Evolutionary conservation across 106 monocot genomes (phyloP).

Genomic region (Chionographis japonica): DNA sequence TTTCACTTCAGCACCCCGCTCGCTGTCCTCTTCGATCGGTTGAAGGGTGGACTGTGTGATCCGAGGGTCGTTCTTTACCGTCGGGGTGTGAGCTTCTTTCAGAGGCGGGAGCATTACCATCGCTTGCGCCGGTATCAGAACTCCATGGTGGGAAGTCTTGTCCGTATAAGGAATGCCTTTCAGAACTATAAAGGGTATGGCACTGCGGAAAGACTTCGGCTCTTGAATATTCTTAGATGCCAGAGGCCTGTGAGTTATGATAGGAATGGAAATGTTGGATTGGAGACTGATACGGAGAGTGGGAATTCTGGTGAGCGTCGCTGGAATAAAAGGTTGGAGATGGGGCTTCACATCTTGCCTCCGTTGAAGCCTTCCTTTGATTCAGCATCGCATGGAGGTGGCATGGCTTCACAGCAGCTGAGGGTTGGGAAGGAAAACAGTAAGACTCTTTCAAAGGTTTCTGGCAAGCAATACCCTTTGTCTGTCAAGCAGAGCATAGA

Average conservation of each 20-base stretch:
- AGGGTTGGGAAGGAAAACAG: conserved; percentile 22
- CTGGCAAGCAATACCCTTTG: conserved; percentile 8
- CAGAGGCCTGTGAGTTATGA: neutral
- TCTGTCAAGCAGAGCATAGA: conserved; percentile 2
- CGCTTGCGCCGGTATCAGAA: conserved; percentile 61
- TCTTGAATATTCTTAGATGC: conserved; percentile 34
- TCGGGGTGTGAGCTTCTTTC: conserved; percentile 43
- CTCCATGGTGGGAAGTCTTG: conserved; percentile 58
- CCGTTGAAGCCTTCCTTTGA: conserved; percentile 10
- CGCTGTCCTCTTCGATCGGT: conserved; percentile 19
- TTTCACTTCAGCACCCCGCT: conserved; percentile 82
- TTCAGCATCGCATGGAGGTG: neutral
- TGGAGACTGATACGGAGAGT: conserved; percentile 14
- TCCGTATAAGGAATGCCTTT: conserved; percentile 43
- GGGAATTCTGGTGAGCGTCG: conserved; percentile 14
- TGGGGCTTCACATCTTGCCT: neutral
- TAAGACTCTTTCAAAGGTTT: conserved; percentile 20
- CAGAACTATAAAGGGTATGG: conserved; percentile 40
- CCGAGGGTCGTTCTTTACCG: conserved; percentile 62
- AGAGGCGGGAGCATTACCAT: conserved; percentile 58
- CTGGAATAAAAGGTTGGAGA: conserved; percentile 18
- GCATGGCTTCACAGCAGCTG: neutral
- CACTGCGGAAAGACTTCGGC: conserved; percentile 52
- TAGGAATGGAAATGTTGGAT: conserved; percentile 10
- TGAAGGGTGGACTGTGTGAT: conserved; percentile 72